Conservation (phyloP, 164 flowering plant genomes). For the Chimonanthus salicifolius region DNA sequence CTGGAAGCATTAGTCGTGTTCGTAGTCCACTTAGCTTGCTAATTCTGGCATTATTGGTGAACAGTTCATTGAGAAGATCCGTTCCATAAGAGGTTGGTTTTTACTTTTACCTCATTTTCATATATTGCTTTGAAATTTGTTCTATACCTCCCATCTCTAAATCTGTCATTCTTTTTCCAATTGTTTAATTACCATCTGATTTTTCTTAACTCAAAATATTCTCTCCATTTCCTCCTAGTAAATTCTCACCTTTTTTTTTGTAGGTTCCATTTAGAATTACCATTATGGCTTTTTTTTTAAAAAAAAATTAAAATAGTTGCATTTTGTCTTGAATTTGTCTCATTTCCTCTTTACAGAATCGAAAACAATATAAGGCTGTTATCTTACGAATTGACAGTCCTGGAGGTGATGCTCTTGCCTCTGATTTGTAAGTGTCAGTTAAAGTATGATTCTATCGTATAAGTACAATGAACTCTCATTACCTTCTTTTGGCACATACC, state of each 20-base stretch:
- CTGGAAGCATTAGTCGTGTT: constrained; percentile 85
- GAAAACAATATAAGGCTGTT: constrained; percentile 73
- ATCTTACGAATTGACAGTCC: constrained; percentile 92
- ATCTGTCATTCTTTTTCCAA: too few relatives aligned
- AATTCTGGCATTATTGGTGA: constrained; percentile 67
- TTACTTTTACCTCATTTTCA: constrained; percentile 5
- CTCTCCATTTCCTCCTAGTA: background rate
- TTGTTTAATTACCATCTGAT: background rate
- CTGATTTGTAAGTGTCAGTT: constrained; percentile 82
- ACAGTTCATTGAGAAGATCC: constrained; percentile 67
- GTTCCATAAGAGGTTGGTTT: constrained; percentile 43
- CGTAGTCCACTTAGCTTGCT: constrained; percentile 50
- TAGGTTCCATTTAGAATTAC: background rate
- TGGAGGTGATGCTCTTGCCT: constrained; percentile 99
- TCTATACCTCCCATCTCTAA: background rate
- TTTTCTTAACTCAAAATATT: background rate
- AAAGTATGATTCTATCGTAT: background rate
- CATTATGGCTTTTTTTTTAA: background rate
- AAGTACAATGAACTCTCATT: background rate
- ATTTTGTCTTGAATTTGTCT: background rate
- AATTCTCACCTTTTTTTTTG: background rate
- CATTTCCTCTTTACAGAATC: constrained; percentile 47
- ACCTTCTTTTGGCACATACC: background rate
- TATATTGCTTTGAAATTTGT: background rate
- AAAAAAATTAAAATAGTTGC: background rate